Evolutionary conservation across 352 stramenopile species (phyloP).

Genomic region (Phytophthora hybrid): DNA sequence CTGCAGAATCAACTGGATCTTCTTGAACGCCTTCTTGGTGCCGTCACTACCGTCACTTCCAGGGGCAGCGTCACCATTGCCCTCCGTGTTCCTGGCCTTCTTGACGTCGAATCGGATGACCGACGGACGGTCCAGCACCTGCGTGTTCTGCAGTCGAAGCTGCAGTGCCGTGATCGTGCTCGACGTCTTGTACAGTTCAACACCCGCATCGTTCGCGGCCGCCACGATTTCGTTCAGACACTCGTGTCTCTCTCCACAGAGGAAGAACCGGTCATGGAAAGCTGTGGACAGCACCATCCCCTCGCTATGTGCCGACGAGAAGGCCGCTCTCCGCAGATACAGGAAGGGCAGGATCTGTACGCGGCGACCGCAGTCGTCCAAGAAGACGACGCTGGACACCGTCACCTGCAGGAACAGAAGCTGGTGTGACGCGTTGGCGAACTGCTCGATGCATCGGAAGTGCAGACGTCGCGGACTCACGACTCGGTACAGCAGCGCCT

Average conservation of each 20-base stretch:
- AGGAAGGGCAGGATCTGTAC: constrained; percentile 62
- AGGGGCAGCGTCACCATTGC: constrained; percentile 27
- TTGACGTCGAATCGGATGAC: constrained; percentile 76
- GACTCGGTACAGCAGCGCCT: constrained; percentile 48
- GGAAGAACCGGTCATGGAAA: constrained; percentile 77
- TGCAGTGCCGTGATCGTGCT: constrained; percentile 58
- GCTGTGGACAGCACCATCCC: constrained; percentile 67
- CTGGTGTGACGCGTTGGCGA: constrained; percentile 67
- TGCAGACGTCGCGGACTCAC: constrained; percentile 40
- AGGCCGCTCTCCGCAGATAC: constrained; percentile 58
- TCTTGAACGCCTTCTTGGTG: constrained; percentile 44
- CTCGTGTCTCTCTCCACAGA: constrained; percentile 63
- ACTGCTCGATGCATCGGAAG: constrained; percentile 74
- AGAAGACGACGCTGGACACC: constrained; percentile 55
- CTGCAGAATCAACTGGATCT: constrained; percentile 78
- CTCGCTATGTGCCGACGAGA: constrained; percentile 54
- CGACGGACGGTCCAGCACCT: constrained; percentile 63
- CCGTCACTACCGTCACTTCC: constrained; percentile 39
- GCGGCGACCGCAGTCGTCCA: constrained; percentile 58
- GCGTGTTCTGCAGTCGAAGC: constrained; percentile 65
- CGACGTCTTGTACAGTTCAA: constrained; percentile 48
- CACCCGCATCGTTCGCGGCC: constrained; percentile 53
- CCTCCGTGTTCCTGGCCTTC: constrained; percentile 37
- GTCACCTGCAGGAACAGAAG: constrained; percentile 61
- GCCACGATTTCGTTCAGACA: constrained; percentile 69